Base-by-base conservation (phyloP, 78 protist genomes). In the Protostelium mycophagum region DNA sequence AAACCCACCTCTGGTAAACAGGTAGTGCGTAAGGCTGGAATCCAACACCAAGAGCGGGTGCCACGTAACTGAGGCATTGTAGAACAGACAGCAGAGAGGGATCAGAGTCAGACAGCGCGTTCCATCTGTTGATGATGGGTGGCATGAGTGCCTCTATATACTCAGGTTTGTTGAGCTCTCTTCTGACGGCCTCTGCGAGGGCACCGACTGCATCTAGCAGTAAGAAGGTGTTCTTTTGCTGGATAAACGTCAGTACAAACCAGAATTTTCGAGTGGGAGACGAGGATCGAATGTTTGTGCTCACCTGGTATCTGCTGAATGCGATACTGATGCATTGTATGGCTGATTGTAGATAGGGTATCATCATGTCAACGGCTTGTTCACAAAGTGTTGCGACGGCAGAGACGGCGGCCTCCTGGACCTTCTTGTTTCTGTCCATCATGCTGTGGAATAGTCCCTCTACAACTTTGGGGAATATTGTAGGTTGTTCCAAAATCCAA, bases 301-400 rank as follows among this genome's bases (percentile, higher is more conserved):
- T 93, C 73, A 51, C 73, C 73, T 51, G 73, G 73, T 51, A 51
- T 5, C 73, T 5, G 1, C 38, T 1, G 39, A 96, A 95, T 25
- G 98, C 98, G 83, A 39, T 36, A 16, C 85, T 91, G 84, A 97
- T 91, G 84, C 91, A 87, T 1, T 86, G 38, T 16, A 97, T 83
- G 85, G 93, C 92, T 23, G 90, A 38, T 38, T 85, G 88, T 0
- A 97, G 88, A 85, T 38, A 91, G 34, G 96, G 97, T 0, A 91
- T 31, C 31, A 93, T 83, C 83, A n/a, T 25, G 16, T 0, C 35
- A 1, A 36, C 87, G 28, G 96, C 91, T n/a, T 93, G 94, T 39
- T 96, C 98, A 87, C 92, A 96, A 28, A 97, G 38, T 31, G 94
- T 93, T n/a, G 97, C 96, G 84, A 97, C 94, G 35, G 98, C 96